phyloP scores from a whole-genome alignment of 805 yeast species.

The Dipodascopsis uninucleata region DNA sequence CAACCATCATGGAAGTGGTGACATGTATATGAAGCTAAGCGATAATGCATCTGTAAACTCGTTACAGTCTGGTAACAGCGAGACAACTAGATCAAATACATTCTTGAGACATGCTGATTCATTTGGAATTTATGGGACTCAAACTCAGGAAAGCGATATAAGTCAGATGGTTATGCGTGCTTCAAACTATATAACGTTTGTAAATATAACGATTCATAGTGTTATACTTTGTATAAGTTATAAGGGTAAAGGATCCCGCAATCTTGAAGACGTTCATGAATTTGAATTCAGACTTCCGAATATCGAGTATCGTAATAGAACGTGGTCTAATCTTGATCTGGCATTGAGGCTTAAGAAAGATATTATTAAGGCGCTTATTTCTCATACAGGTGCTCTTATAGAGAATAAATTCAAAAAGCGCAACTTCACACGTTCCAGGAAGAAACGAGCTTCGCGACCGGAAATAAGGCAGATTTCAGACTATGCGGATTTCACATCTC shows the following conservation, averaged over 20 bases:
- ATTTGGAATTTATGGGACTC: too few relatives aligned
- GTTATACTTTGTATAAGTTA: conserved; percentile 65
- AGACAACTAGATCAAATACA: neutral
- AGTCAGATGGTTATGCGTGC: conserved; percentile 74
- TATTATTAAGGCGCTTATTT: conserved; percentile 38
- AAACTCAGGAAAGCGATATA: conserved; percentile 41
- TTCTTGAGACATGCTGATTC: conserved; percentile 16
- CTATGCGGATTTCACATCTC: conserved; percentile 36
- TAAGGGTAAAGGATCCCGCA: conserved; percentile 65
- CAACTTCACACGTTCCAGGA: conserved; percentile 20
- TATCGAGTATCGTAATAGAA: conserved; percentile 53
- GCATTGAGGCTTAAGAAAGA: conserved; percentile 56
- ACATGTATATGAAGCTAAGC: conserved; percentile 1
- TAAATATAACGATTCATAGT: conserved; percentile 50
- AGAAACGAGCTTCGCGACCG: conserved; percentile 3
- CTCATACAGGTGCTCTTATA: conserved; percentile 67
- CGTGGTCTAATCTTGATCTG: conserved; percentile 72
- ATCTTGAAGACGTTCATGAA: conserved; percentile 72
- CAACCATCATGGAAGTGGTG: too few relatives aligned
- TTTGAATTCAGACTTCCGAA: conserved; percentile 64
- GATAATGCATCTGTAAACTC: conserved; percentile 19
- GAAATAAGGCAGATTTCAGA: conserved; percentile 37
- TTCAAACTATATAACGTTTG: conserved; percentile 64
- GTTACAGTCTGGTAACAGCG: conserved; percentile 7
- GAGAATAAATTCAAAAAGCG: conserved; percentile 63